phyloP scores from a whole-genome alignment of 2,329 filamentous ascomycete species.

The Byssochlamys sp. region DNA sequence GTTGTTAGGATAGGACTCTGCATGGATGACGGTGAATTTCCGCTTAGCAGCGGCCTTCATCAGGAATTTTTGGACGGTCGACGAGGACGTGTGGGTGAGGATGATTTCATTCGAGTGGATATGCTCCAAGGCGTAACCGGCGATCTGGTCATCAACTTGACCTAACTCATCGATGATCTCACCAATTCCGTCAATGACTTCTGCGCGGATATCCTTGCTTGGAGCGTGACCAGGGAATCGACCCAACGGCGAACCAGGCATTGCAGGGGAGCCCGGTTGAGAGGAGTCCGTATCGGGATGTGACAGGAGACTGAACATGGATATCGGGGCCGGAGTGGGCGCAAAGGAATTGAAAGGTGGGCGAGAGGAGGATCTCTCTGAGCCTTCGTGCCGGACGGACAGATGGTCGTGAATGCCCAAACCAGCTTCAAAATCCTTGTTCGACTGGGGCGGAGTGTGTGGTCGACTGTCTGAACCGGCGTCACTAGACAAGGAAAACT shows the following conservation, averaged over 20 bases:
- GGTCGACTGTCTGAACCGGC: constrained; percentile 46
- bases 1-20: constrained; percentile 62
- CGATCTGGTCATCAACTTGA: constrained; percentile 87
- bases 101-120: constrained; percentile 91
- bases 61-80: constrained; percentile 81
- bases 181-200: constrained; percentile 85
- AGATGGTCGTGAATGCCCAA: constrained; percentile 16
- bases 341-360: constrained; percentile 55
- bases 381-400: constrained; percentile 19
- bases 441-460: constrained; percentile 23
- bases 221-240: constrained; percentile 19
- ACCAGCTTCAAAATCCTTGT: constrained; percentile 2
- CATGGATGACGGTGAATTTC: constrained; percentile 82
- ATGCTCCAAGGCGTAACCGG: constrained; percentile 75
- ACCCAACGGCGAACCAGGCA: constrained; percentile 26
- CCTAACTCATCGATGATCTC: constrained; percentile 94
- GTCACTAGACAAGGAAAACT: constrained; percentile 50
- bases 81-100: constrained; percentile 75
- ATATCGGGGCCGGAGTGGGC: constrained; percentile 52
- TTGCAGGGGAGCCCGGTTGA: constrained; percentile 25
- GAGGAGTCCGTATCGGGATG: constrained; percentile 45
- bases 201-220: constrained; percentile 65
- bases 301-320: constrained; percentile 80
- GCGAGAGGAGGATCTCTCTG: constrained; percentile 34
- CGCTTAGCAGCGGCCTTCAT: constrained; percentile 78